Conservation (phyloP, 2,329 filamentous ascomycete species). For the Teratosphaeria epicoccoides region DNA sequence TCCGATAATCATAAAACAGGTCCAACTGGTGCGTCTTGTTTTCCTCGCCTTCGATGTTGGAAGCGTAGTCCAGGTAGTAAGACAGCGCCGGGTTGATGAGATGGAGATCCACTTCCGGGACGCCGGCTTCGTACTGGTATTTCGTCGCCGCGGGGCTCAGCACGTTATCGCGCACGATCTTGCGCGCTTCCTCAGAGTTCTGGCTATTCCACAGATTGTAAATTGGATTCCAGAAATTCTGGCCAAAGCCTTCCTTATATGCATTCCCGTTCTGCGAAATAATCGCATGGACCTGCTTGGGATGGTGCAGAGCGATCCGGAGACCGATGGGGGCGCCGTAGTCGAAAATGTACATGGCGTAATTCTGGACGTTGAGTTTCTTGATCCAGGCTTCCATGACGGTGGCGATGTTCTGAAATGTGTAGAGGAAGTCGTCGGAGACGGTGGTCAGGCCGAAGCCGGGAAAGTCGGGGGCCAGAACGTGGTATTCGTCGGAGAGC, state of each 20-base stretch:
- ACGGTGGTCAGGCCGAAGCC: conserved; percentile 48
- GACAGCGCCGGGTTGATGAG: not conserved
- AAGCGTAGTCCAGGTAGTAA: not conserved
- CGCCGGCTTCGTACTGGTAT: not conserved
- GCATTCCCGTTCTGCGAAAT: conserved; percentile 53
- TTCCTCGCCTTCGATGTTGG: conserved; percentile 30
- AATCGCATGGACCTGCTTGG: conserved; percentile 41
- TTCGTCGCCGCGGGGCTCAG: not conserved
- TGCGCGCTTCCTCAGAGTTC: not conserved
- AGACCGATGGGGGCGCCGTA: conserved; percentile 50
- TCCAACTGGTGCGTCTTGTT: conserved; percentile 46
- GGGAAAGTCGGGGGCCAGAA: conserved; percentile 49
- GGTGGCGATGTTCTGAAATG: conserved; percentile 42
- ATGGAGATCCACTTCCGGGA: not conserved
- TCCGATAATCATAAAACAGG: conserved; percentile 47
- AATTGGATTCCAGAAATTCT: conserved; percentile 36
- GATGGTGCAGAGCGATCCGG: conserved; percentile 42
- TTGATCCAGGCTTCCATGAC: conserved; percentile 42
- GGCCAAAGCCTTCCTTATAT: conserved; percentile 45
- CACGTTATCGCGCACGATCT: not conserved
- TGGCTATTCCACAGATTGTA: conserved; percentile 9
- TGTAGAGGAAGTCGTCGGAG: conserved; percentile 39
- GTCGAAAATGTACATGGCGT: conserved; percentile 52
- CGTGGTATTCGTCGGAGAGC: conserved; percentile 32
- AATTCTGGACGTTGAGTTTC: conserved; percentile 37